Conservation (phyloP, 1,139 yeast genomes). For the Yamadazyma oceani region DNA sequence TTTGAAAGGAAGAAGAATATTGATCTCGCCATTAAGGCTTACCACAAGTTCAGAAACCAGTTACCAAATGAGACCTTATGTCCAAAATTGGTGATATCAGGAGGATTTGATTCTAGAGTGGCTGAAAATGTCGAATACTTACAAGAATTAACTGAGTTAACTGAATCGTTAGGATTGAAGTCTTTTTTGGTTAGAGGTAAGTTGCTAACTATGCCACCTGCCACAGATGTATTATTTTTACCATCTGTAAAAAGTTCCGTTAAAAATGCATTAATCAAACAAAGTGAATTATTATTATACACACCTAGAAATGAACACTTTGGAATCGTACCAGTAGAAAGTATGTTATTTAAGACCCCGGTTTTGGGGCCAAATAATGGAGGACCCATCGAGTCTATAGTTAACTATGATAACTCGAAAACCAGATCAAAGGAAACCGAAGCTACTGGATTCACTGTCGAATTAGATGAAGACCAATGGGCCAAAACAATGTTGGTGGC, state of each 20-base stretch:
- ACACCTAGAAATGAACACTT: conserved; percentile 94
- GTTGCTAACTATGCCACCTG: conserved; percentile 34
- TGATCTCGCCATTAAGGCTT: conserved; percentile 71
- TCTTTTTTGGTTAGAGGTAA: conserved; percentile 51
- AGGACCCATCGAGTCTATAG: conserved; percentile 87
- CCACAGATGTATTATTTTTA: conserved; percentile 64
- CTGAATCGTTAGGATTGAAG: conserved; percentile 45
- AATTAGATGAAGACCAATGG: conserved; percentile 62
- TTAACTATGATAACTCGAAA: conserved; percentile 32
- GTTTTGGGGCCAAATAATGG: conserved; percentile 87
- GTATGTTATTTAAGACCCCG: conserved; percentile 81
- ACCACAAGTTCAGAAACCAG: conserved; percentile 35
- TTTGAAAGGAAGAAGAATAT: conserved; percentile 86
- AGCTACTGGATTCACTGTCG: conserved; percentile 79
- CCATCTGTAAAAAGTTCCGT: conserved; percentile 73
- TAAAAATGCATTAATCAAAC: conserved; percentile 62
- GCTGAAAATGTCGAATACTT: conserved; percentile 75
- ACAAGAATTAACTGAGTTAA: conserved; percentile 53
- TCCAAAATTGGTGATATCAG: conserved; percentile 66
- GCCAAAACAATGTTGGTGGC: conserved; percentile 44
- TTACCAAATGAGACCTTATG: conserved; percentile 11
- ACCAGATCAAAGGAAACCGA: conserved; percentile 22
- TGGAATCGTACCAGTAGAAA: conserved; percentile 96
- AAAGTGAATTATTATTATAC: conserved; percentile 65
- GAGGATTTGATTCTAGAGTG: conserved; percentile 87